These are phyloP conservation scores for Penicillium occitanis DNA, from an alignment of 2,329 filamentous ascomycete genomes.

Conservation along the genomic window DNA sequence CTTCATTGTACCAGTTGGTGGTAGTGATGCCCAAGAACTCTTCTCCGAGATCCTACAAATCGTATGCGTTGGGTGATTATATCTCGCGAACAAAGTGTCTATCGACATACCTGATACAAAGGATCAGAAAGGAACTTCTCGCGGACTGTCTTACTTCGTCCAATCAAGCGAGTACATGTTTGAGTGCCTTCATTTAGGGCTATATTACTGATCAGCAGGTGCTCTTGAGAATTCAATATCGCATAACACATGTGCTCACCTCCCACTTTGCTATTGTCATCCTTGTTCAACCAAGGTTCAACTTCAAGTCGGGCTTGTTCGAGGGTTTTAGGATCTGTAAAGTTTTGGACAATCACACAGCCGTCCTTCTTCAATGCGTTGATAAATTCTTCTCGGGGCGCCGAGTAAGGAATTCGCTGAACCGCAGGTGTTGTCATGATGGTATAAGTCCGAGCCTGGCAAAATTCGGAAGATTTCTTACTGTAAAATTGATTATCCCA, in stretches of 20 bases:
- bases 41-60: constrained; percentile 29
- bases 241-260: constrained; percentile 11
- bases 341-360: constrained; percentile 36
- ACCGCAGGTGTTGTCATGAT: constrained; percentile 4
- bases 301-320: constrained; percentile 31
- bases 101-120: constrained; percentile 29
- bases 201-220: constrained; percentile 17
- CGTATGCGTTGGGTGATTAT: not conserved
- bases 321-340: constrained; percentile 30
- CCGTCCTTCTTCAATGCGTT: constrained; percentile 36
- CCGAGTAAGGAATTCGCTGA: constrained; percentile 15
- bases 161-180: constrained; percentile 37
- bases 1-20: constrained; percentile 35
- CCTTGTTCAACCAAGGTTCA: constrained; percentile 30
- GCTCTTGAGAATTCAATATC: not conserved
- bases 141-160: constrained; percentile 37
- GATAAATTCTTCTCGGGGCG: constrained; percentile 28
- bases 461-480: no score
- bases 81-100: no score
- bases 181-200: constrained; percentile 37
- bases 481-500: not conserved
- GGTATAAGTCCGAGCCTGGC: not conserved
- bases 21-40: constrained; percentile 40
- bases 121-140: constrained; percentile 39
- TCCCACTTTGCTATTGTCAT: constrained; percentile 29